phyloP scores from a whole-genome alignment of 2,329 filamentous ascomycete species.

The Fusarium goolgardi region DNA sequence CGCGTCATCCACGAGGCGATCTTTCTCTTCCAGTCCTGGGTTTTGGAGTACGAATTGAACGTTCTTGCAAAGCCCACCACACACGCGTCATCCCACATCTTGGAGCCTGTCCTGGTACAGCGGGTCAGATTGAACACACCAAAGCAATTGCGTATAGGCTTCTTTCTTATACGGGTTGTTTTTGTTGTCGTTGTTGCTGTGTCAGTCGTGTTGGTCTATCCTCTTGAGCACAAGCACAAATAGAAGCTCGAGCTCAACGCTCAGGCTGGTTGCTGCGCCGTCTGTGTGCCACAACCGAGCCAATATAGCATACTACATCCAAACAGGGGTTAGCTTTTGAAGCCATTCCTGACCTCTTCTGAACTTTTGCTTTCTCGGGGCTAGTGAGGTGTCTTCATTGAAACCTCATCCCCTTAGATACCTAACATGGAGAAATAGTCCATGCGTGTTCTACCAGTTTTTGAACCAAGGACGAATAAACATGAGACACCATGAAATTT shows the following conservation, averaged over 20 bases:
- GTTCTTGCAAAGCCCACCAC: slow-evolving; percentile 21
- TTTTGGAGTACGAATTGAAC: slow-evolving; percentile 19
- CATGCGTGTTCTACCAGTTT: slow-evolving; percentile 20
- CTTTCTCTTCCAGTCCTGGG: slow-evolving; percentile 12
- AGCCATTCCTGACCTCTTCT: slow-evolving; percentile 39
- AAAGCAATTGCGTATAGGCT: slow-evolving; percentile 19
- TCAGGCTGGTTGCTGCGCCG: slow-evolving; percentile 41
- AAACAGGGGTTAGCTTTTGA: slow-evolving; percentile 22
- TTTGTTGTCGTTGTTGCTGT: slow-evolving; percentile 16
- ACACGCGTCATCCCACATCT: slow-evolving; percentile 33
- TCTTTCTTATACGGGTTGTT: slow-evolving; percentile 13
- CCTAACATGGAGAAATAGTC: slow-evolving; percentile 23
- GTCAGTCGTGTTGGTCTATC: slow-evolving; percentile 5
- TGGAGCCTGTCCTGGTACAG: slow-evolving; percentile 27
- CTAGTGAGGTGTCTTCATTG: slow-evolving; percentile 14
- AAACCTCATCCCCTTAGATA: slow-evolving; percentile 6
- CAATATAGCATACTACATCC: slow-evolving; percentile 18
- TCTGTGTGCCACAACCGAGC: slow-evolving; percentile 41
- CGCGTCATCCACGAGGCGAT: slow-evolving; percentile 29
- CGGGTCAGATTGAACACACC: slow-evolving; percentile 32
- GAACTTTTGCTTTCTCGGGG: slow-evolving; percentile 41
- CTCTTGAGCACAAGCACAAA: slow-evolving; percentile 9
- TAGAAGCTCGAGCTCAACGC: slow-evolving; percentile 29
- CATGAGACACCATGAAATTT: slow-evolving; percentile 6
- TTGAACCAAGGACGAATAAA: slow-evolving; percentile 6